Base-by-base conservation (phyloP, 139 green algal species). In the Tetratostichococcus sp. region DNA sequence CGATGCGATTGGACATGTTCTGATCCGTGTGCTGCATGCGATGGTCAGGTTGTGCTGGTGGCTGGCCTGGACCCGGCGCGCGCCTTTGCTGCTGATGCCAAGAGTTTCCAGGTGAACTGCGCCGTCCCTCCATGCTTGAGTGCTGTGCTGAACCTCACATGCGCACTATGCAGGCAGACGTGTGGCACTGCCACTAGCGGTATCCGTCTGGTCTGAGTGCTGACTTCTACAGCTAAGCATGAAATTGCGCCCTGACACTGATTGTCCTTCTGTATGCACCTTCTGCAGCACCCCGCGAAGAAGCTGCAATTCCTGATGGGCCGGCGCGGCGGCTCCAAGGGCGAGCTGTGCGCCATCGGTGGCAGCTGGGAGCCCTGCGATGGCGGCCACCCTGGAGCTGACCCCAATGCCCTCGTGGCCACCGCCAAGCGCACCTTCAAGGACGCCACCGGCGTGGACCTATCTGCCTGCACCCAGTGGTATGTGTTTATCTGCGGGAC, bases 361-460 rank as follows among this genome's bases (percentile, higher is more conserved):
- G 81, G 78, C 26, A 42, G 34, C 30, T 91, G 87, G 87, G 81
- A 84, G 4, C 84, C 83, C 0, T 2, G 43, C 21, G 87, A 91
- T 68, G 87, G 87, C 2, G 71, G 43, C 28, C 77, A 88, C 72
- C 86, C 86, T 2, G 79, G 75, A 1, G 5, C 26, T 0, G 83
- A 87, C 77, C 82, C 80, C 0, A 16, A 22, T 2, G 77, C 70
- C 0, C 81, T 91, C 1, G 35, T 85, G 21, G 65, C 65, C 50
- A 89, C 87, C 6, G 87, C 87, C 0, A 35, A 67, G 34, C 85
- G 87, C 32, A 83, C 78, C 32, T 87, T 91, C 71, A 71, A 73
- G 34, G 74, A 73, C 0, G 69, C 76, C 28, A 87, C 79, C 0
- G 86, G 86, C 4, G 32, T 87, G 57, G 83, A 90, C 74, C 75